Evolutionary conservation across 139 green algal species (phyloP).

Genomic region (Pseudopediastrum boryanum): DNA sequence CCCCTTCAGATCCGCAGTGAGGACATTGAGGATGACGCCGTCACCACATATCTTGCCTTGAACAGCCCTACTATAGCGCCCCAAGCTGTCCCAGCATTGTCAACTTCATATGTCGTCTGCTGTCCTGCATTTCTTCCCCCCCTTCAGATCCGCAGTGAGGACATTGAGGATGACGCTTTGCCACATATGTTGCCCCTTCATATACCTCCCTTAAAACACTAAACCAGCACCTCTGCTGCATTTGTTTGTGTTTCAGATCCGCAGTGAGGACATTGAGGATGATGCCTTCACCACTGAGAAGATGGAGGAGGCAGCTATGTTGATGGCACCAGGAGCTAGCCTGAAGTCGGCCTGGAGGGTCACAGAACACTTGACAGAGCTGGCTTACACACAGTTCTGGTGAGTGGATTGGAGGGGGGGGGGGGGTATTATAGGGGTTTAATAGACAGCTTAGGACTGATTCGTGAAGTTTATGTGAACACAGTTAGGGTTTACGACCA

Average conservation of each 20-base stretch:
- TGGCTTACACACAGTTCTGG: constrained; percentile 92
- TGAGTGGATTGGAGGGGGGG: no score
- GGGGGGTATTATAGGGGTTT: no score
- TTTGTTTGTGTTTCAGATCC: neutral
- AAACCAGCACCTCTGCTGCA: neutral
- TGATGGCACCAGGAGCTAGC: constrained; percentile 33
- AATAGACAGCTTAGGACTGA: no score
- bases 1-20: neutral
- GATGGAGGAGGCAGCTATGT: constrained; percentile 54
- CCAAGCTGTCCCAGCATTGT: neutral
- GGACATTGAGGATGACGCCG: constrained; percentile 51
- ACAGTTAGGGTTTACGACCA: no score
- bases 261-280: constrained; percentile 32
- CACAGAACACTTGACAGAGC: constrained; percentile 51
- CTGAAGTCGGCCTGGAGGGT: constrained; percentile 52
- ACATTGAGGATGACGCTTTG: constrained; percentile 54
- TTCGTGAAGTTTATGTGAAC: no score
- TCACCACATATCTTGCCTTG: constrained; percentile 47
- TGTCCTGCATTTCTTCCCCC: neutral
- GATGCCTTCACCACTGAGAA: constrained; percentile 70
- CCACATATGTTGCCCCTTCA: neutral
- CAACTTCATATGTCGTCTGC: neutral
- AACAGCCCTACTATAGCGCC: neutral
- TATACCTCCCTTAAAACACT: neutral
- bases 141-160: constrained; percentile 5